Conservation (phyloP, 352 stramenopile genomes). For the Phytopythium sindhum region DNA sequence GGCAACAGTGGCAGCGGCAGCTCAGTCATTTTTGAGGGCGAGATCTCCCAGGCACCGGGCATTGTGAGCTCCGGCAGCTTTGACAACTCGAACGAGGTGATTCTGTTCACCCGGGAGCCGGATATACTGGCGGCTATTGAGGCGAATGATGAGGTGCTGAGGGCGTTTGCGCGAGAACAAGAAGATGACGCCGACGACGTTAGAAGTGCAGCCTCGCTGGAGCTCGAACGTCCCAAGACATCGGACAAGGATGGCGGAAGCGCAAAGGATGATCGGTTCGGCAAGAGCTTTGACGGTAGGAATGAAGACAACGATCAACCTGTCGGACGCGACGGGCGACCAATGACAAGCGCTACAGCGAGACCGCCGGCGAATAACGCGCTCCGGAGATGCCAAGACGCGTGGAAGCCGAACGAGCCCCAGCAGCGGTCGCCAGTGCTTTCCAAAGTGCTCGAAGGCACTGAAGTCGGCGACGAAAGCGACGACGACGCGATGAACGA, state of each 20-base stretch:
- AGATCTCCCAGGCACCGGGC: constrained; percentile 75
- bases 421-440: constrained; percentile 43
- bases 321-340: constrained; percentile 23
- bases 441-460: constrained; percentile 23
- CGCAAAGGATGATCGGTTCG: neutral
- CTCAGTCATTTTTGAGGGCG: constrained; percentile 78
- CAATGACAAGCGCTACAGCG: constrained; percentile 40
- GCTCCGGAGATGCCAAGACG: constrained; percentile 37
- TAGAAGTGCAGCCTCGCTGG: constrained; percentile 16
- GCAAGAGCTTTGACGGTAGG: constrained; percentile 15
- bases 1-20: neutral
- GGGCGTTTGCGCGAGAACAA: constrained; percentile 32
- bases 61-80: constrained; percentile 42
- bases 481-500: constrained; percentile 11
- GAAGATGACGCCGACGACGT: constrained; percentile 36
- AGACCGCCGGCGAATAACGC: neutral
- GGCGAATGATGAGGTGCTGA: constrained; percentile 41
- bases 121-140: constrained; percentile 69
- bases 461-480: constrained; percentile 9
- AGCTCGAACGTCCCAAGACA: constrained; percentile 58
- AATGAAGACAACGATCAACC: constrained; percentile 4
- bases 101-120: constrained; percentile 82
- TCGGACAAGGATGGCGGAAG: constrained; percentile 29
- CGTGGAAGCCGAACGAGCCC: constrained; percentile 42
- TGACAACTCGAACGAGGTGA: constrained; percentile 74